Evolutionary conservation across 2,329 filamentous ascomycete species (phyloP), one percentile per base, ranked within the genome.

Genomic region (Ceratocystiopsis minuta): DNA sequence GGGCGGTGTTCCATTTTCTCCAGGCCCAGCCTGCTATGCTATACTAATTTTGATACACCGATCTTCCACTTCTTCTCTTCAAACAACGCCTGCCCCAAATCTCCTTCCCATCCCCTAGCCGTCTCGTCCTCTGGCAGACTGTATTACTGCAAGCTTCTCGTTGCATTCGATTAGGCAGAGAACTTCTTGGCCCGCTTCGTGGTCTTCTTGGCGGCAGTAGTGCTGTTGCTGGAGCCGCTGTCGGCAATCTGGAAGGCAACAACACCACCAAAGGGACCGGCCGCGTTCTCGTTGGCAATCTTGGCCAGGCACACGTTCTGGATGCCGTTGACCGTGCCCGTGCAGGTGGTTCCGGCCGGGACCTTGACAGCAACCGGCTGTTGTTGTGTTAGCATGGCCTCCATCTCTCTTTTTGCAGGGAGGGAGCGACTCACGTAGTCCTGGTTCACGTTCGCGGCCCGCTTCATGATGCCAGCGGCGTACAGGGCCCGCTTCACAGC

Each of bases 351-450:
- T 16, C 58, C 60, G 34, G 54, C 57, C 6, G 61, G 60, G 10
- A 62, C 52, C 10, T 51, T 41, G 16, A 59, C 56, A n/a, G 53
- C 50, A 36, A 62, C 52, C 38, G 55, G 55, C 48, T 49, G 17
- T n/a, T n/a, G 60, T 55, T 16, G 62, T 55, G 35, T 60, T 62
- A 10, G 62, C 61, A n/a, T 36, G 66, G 62, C n/a, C n/a, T n/a
- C n/a, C n/a, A n/a, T n/a, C 63, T 20, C 14, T 16, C 31, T 65
- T n/a, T n/a, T n/a, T n/a, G n/a, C n/a, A n/a, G 49, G 16, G 31
- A 10, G 31, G 11, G 11, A 14, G 11, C 12, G 47, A 45, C 49
- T 32, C 43, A 50, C 43, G 46, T 45, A 52, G 42, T 52, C 48
- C 46, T 45, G 35, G 45, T 54, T 53, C 31, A 54, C 51, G 31